Evolutionary conservation across 345 rosid genomes (phyloP).

Genomic region (Corchorus olitorius): DNA sequence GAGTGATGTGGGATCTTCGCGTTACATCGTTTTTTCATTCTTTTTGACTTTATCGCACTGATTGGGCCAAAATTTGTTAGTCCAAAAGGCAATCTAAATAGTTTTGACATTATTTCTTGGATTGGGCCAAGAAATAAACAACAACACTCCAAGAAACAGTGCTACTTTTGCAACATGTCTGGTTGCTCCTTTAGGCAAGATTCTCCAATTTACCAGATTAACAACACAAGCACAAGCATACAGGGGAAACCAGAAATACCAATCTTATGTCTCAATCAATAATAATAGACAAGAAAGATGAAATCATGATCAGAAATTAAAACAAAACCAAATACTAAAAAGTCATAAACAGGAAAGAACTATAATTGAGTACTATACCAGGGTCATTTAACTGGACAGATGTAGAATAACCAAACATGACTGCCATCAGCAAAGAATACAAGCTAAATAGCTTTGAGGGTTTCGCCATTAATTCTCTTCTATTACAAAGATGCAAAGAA

Average conservation of each 20-base stretch:
- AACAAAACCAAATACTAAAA: not conserved
- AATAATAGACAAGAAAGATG: not conserved
- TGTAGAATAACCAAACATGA: slow-evolving; percentile 78
- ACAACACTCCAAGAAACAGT: slow-evolving; percentile 40
- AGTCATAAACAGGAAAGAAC: not conserved
- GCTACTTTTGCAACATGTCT: slow-evolving; percentile 34
- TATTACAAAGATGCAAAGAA: not conserved
- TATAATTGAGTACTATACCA: slow-evolving; percentile 39
- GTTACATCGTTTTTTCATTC: no score
- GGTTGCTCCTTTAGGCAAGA: slow-evolving; percentile 22
- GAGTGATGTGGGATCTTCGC: no score
- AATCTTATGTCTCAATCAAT: slow-evolving; percentile 44
- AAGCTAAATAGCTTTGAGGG: slow-evolving; percentile 32
- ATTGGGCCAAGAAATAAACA: slow-evolving; percentile 37
- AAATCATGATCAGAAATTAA: not conserved
- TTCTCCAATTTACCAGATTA: slow-evolving; percentile 45
- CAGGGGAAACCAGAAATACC: slow-evolving; percentile 86
- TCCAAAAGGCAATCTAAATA: no score
- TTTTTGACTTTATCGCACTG: no score
- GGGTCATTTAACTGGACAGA: slow-evolving; percentile 80
- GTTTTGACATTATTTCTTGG: no score
- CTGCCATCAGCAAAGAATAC: slow-evolving; percentile 63
- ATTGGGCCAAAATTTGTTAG: no score
- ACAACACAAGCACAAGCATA: slow-evolving; percentile 60
- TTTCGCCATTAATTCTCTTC: slow-evolving; percentile 35